phyloP scores from a whole-genome alignment of 2,329 filamentous ascomycete genomes.

The Diaporthe sp. region DNA sequence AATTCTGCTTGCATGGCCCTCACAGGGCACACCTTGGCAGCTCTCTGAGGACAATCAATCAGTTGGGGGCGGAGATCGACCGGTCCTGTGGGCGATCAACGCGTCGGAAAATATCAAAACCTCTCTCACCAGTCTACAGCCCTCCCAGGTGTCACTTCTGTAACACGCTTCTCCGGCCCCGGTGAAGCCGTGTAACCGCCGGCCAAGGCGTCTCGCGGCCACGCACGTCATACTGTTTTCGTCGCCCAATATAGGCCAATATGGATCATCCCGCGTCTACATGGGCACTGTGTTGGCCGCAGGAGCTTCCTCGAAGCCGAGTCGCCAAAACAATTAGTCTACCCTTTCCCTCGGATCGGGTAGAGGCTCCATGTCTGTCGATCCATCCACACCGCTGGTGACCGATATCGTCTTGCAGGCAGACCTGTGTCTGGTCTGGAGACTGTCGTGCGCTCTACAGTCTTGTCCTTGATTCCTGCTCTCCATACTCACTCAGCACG shows the following conservation, averaged over 20 bases:
- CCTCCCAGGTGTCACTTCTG: conserved; percentile 13
- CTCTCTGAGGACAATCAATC: background rate
- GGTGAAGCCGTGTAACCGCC: conserved; percentile 27
- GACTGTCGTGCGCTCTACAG: background rate
- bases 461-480: background rate
- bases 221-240: conserved; percentile 28
- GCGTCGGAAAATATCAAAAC: conserved; percentile 13
- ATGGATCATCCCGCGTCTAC: background rate
- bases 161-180: conserved; percentile 23
- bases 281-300: background rate
- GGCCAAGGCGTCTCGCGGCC: conserved; percentile 26
- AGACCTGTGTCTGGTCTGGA: background rate
- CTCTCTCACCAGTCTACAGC: conserved; percentile 1
- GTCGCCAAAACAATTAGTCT: background rate
- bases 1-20: background rate
- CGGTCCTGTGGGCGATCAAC: conserved; percentile 6
- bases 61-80: background rate
- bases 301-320: background rate
- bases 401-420: conserved; percentile 2
- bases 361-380: background rate
- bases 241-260: conserved; percentile 1
- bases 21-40: conserved; percentile 4
- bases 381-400: background rate
- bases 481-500: background rate
- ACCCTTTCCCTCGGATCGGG: background rate